Evolutionary conservation across 306 rosid species (phyloP).

Genomic region (Chamaecrista fasciculata): DNA sequence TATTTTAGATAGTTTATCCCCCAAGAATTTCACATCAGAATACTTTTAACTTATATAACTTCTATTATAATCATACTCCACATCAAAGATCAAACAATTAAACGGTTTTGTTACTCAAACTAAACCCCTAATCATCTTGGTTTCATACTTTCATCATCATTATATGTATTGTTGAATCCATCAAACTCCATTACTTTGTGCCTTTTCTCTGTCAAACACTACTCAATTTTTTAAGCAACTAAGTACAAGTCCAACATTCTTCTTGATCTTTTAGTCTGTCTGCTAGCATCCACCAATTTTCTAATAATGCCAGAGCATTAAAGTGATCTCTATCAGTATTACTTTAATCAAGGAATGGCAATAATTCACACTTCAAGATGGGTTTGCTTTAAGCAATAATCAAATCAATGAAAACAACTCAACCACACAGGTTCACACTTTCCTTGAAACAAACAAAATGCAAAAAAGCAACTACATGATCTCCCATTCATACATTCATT

Average conservation of each 20-base stretch:
- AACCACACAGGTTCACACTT: constrained; percentile 21
- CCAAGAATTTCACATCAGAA: no score
- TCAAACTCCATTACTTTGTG: no score
- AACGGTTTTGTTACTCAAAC: no score
- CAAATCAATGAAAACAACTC: constrained; percentile 17
- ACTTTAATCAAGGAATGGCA: not conserved
- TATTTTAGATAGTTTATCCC: no score
- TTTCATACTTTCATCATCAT: not conserved
- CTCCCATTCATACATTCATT: constrained; percentile 32
- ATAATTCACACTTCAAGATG: constrained; percentile 1
- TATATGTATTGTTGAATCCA: no score
- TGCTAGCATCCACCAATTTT: not conserved
- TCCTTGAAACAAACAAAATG: constrained; percentile 30
- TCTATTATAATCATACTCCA: no score
- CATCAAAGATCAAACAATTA: no score
- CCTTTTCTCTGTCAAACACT: no score
- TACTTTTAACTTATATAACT: no score
- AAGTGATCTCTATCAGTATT: not conserved
- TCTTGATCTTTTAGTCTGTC: no score
- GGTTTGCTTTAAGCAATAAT: constrained; percentile 41
- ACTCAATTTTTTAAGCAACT: no score
- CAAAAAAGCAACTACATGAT: constrained; percentile 31
- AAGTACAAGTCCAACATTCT: no score
- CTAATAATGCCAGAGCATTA: not conserved
- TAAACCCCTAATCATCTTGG: not conserved